A percentile compares a stretch with the other conserved stretches of the same genome.
These are phyloP conservation scores for Diaporthe humulicola DNA, from an alignment of 2,329 filamentous ascomycete species.

Conservation along the genomic window DNA sequence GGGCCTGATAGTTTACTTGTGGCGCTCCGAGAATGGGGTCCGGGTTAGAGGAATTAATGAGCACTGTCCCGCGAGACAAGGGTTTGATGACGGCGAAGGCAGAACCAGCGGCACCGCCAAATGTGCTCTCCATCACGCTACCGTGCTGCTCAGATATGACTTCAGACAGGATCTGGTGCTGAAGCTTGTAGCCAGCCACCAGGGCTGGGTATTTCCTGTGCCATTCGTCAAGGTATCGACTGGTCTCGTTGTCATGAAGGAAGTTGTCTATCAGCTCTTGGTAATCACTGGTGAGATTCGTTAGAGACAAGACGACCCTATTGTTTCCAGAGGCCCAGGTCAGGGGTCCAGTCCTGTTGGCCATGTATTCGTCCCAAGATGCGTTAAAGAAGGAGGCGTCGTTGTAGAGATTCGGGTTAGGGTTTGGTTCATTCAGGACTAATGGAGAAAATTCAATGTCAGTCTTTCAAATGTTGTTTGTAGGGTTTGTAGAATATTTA, in stretches of 20 bases:
- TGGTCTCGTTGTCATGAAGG: neutral
- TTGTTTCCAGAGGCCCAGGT: conserved; percentile 45
- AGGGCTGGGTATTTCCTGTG: conserved; percentile 37
- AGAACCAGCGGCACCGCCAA: conserved; percentile 46
- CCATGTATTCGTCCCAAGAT: conserved; percentile 41
- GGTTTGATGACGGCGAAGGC: conserved; percentile 30
- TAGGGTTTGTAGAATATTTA: too few species aligned
- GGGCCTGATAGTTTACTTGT: conserved; percentile 54
- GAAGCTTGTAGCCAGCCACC: conserved; percentile 40
- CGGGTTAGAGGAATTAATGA: conserved; percentile 50
- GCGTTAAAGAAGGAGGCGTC: conserved; percentile 33
- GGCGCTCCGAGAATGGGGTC: conserved; percentile 52
- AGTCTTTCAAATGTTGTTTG: neutral
- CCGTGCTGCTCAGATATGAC: conserved; percentile 46
- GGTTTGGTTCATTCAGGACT: conserved; percentile 16
- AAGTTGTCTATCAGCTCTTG: conserved; percentile 31
- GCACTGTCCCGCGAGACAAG: conserved; percentile 54
- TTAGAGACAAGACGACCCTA: conserved; percentile 43
- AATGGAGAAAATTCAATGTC: neutral
- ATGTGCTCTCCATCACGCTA: conserved; percentile 51
- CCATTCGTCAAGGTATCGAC: conserved; percentile 15
- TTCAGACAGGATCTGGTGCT: conserved; percentile 37
- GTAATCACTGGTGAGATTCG: conserved; percentile 38
- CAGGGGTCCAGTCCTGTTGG: conserved; percentile 44
- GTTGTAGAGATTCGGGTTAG: neutral